Base-by-base conservation (phyloP, 2,329 filamentous ascomycete species). In the Diaporthe sp. region DNA sequence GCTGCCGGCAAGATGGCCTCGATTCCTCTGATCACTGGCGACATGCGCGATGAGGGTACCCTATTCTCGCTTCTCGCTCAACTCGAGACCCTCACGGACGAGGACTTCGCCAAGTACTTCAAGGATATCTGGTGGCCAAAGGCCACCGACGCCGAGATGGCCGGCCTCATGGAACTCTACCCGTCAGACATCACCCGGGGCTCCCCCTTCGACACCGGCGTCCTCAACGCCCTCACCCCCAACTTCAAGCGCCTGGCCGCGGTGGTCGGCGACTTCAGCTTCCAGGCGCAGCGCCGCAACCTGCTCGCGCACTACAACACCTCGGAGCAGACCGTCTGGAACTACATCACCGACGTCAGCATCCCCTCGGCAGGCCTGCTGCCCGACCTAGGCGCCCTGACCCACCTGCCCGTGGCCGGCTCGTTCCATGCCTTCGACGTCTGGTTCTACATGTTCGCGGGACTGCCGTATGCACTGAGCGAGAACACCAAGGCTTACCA, bases 171-270 rank as follows among this genome's bases (percentile, higher is more conserved):
- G 61, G 42, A 65, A 3, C 61, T 65, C 37, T 65, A 65, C 19
- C 61, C 61, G 19, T 19, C 61, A 2, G 61, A 65, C 4, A n/a
- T 49, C 17, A 65, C 25, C 1, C 39, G 49, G 61, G 61, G 61
- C 25, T 65, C 61, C 28, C 61, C 61, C 19, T 65, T 65, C 42
- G 61, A 12, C 37, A 65, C 61, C 2, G 61, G 61, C 42, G 10
- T 49, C 42, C 42, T 65, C 42, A 65, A 65, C 9, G 61, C 61
- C 15, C 28, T 65, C 28, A 65, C 61, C 19, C 61, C 61, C 28
- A 65, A 65, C n/a, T 65, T 34, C 28, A 65, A 65, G 42, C 61
- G 61, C 17, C 61, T 65, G 42, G 61, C 61, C 5, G 61, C 61
- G 0, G 61, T 65, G 25, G 61, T 65, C 2, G 61, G 61, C 61